Base-by-base conservation (phyloP, 495 filamentous ascomycete genomes). In the Umbilicaria muhlenbergii region DNA sequence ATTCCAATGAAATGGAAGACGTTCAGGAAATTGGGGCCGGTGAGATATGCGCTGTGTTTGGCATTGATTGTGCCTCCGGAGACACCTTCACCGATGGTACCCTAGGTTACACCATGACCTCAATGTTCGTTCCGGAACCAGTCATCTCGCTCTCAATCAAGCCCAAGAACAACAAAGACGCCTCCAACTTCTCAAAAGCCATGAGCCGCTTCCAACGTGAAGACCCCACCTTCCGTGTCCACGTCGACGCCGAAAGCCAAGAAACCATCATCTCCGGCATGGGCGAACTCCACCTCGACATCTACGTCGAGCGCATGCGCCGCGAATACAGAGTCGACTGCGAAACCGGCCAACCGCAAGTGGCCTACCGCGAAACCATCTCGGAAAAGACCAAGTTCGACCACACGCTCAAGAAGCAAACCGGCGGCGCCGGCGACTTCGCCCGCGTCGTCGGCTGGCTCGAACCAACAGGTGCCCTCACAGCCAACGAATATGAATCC, bases 1-100 rank as follows among this genome's bases (percentile, higher is more conserved):
- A 99, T 69, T 94, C 87, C 31, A 94, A 96, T 58, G 92, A 99
- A 58, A 91, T 99, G 92, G 92, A 96, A 63, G 92, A 99, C 50
- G 83, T 93, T 12, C 66, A 58, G 38, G 88, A 95, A 58, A 81
- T 99, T 39, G 83, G 86, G 36, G 86, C 92, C 34, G 92, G 92
- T 55, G 92, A 99, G 58, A 96, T 99, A 43, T 96, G 92, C 56
- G 92, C 92, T 40, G 88, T 99, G 43, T 99, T 99, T 58, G 92
- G 92, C 58, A 80, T 99, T 42, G 92, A 99, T 46, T 99, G 92
- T 63, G 87, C 92, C 16, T 95, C 89, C 32, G 92, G 92, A 52
- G 92, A 99, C 56, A 95, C 88, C 21, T 99, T 99, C 70, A 94
- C 92, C 13, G 92, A 99, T 56, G 92, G 92, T 41, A 68, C 74